Percentiles rank a stretch among this genome's conserved stretches.
phyloP scores from a whole-genome alignment of 805 yeast genomes.

The Saturnispora silvae region DNA sequence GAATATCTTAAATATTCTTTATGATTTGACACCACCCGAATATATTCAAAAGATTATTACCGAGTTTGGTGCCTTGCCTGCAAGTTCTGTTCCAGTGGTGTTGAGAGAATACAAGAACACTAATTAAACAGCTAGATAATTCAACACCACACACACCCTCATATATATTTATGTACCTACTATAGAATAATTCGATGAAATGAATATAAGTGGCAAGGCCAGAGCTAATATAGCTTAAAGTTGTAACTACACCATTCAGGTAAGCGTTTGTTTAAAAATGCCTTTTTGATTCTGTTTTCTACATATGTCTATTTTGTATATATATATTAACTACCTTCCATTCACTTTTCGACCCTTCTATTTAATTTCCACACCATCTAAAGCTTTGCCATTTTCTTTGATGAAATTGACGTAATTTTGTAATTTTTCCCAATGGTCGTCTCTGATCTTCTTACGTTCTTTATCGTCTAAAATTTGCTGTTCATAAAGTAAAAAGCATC shows the following conservation, averaged over 20 bases:
- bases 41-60: constrained; percentile 91
- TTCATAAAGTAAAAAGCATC: constrained; percentile 80
- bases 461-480: constrained; percentile 68
- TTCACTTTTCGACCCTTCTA: too few species aligned
- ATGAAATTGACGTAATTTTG: constrained; percentile 44
- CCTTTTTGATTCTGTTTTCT: too few species aligned
- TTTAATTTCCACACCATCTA: constrained; percentile 50
- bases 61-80: constrained; percentile 92
- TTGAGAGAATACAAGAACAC: constrained; percentile 73
- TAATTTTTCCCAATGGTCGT: constrained; percentile 60
- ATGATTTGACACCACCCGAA: constrained; percentile 90
- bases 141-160: background rate
- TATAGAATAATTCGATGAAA: background rate
- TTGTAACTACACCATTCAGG: too few species aligned
- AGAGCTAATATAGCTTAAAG: too few species aligned
- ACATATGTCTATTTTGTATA: too few species aligned
- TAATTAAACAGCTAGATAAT: too few species aligned
- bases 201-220: background rate
- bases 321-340: too few species aligned
- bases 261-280: too few species aligned
- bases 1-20: constrained; percentile 74
- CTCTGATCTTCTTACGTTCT: constrained; percentile 49
- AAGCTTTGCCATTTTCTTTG: constrained; percentile 20
- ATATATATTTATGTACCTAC: background rate
- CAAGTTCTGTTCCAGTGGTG: constrained; percentile 96